These are phyloP conservation scores for Zygotorulaspora florentina DNA, from an alignment of 805 yeast genomes.

Conservation along the genomic window DNA sequence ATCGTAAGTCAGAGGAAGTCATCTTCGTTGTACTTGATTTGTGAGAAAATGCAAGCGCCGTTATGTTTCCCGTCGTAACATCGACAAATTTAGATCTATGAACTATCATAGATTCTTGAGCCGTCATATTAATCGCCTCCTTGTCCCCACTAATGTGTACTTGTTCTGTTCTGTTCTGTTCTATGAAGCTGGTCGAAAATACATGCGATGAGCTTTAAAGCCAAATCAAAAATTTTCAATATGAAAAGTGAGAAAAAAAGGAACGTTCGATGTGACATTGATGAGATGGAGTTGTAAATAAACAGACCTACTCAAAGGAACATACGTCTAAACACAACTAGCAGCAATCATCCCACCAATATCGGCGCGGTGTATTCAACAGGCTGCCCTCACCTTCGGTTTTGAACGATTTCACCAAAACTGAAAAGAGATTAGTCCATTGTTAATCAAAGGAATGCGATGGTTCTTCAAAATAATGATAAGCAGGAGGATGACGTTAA, in stretches of 20 bases:
- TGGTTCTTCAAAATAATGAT: slow-evolving; percentile 7
- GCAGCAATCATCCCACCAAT: background rate
- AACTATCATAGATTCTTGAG: slow-evolving; percentile 30
- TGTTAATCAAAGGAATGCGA: background rate
- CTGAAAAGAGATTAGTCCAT: background rate
- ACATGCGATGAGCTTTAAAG: slow-evolving; percentile 22
- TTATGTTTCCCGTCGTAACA: slow-evolving; percentile 76
- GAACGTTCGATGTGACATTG: background rate
- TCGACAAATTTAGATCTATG: slow-evolving; percentile 93
- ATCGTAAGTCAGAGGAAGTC: slow-evolving; percentile 54
- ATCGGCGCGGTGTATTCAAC: background rate
- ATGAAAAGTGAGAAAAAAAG: slow-evolving; percentile 1
- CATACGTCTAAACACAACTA: too few relatives aligned
- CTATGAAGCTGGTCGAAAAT: background rate
- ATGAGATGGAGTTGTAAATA: background rate
- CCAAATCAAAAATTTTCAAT: slow-evolving; percentile 12
- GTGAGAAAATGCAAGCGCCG: slow-evolving; percentile 76
- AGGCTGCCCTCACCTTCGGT: background rate
- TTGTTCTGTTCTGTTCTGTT: background rate
- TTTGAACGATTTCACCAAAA: background rate
- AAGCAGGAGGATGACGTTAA: slow-evolving; percentile 28
- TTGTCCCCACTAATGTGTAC: background rate
- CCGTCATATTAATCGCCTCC: slow-evolving; percentile 11
- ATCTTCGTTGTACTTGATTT: slow-evolving; percentile 41
- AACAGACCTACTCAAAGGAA: background rate